phyloP scores from a whole-genome alignment of 108 stramenopile genomes.

The Skeletonema grethae region DNA sequence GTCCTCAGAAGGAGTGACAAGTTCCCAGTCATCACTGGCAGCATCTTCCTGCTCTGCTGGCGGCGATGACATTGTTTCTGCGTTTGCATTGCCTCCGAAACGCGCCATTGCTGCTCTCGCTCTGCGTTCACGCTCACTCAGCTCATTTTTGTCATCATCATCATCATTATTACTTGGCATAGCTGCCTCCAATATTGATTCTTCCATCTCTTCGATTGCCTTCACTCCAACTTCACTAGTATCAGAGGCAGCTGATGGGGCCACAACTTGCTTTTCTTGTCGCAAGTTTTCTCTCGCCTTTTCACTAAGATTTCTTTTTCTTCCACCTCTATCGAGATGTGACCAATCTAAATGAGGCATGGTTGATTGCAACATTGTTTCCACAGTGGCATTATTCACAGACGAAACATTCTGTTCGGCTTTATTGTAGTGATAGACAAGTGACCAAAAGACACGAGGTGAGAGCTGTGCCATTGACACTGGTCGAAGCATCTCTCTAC shows the following conservation, averaged over 20 bases:
- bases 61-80: not conserved
- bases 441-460: constrained; percentile 76
- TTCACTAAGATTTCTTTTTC: constrained; percentile 63
- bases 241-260: not conserved
- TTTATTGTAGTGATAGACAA: constrained; percentile 51
- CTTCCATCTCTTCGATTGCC: constrained; percentile 48
- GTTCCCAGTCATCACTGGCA: constrained; percentile 47
- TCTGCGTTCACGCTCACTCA: constrained; percentile 51
- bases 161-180: constrained; percentile 60
- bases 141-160: constrained; percentile 56
- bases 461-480: constrained; percentile 72
- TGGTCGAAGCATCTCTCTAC: constrained; percentile 70
- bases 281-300: constrained; percentile 85
- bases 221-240: constrained; percentile 32
- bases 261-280: constrained; percentile 49
- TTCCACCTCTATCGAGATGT: constrained; percentile 74
- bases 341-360: constrained; percentile 81
- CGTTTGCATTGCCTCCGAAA: constrained; percentile 13
- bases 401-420: constrained; percentile 11
- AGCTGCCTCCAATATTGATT: constrained; percentile 30
- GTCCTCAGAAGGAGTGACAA: constrained; percentile 68
- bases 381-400: constrained; percentile 22
- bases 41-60: not conserved
- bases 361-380: constrained; percentile 52
- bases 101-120: constrained; percentile 60